Percentiles rank a stretch among this genome's conserved stretches.
These are phyloP conservation scores for Saturnispora quitensis DNA, from an alignment of 805 yeast genomes.

Conservation along the genomic window DNA sequence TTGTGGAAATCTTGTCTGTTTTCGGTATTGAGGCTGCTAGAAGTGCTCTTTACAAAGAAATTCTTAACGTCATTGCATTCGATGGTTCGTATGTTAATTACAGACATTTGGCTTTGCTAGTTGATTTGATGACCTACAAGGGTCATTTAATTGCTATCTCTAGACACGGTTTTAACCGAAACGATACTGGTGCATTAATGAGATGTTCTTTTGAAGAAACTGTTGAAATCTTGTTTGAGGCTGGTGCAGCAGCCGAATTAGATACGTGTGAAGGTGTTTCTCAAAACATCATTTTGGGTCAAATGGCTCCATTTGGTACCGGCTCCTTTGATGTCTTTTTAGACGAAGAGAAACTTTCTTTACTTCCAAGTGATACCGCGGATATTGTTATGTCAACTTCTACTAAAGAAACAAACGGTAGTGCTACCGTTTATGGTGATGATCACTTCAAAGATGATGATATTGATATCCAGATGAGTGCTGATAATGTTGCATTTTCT, in stretches of 20 bases:
- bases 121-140: constrained; percentile 96
- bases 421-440: constrained; percentile 85
- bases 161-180: constrained; percentile 98
- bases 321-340: constrained; percentile 95
- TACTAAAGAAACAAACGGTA: constrained; percentile 52
- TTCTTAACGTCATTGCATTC: constrained; percentile 93
- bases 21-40: constrained; percentile 98
- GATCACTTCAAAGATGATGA: constrained; percentile 57
- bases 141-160: constrained; percentile 98
- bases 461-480: constrained; percentile 35
- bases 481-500: constrained; percentile 73
- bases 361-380: constrained; percentile 43
- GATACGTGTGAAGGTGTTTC: constrained; percentile 99
- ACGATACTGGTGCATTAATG: constrained; percentile 98
- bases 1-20: constrained; percentile 89
- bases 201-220: constrained; percentile 99
- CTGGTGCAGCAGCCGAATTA: constrained; percentile 95
- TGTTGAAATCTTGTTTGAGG: constrained; percentile 93
- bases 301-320: constrained; percentile 97
- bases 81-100: constrained; percentile 99
- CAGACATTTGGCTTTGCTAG: constrained; percentile 95
- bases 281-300: constrained; percentile 95
- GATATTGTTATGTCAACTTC: constrained; percentile 33
- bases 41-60: constrained; percentile 86
- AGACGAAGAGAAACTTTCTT: constrained; percentile 76